Evolutionary conservation across 78 protist species (phyloP).

Genomic region (Dictyostelium discoideum): DNA sequence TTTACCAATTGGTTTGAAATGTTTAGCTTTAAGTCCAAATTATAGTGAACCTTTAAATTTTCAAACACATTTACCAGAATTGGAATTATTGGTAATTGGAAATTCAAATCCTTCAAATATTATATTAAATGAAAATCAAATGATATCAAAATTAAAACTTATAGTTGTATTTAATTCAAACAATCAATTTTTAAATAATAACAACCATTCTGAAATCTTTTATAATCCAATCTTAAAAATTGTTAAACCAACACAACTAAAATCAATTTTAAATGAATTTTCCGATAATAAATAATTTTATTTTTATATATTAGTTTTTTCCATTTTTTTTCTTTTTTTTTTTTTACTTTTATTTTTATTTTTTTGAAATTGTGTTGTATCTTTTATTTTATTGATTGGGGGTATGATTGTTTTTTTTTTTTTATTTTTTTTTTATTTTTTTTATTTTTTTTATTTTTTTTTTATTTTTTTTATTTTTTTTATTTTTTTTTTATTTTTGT

Average conservation of each 20-base stretch:
- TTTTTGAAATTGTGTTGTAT: no score
- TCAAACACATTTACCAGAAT: not conserved
- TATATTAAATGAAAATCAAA: not conserved
- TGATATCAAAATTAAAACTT: not conserved
- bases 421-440: no score
- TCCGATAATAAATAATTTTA: not conserved
- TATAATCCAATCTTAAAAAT: not conserved
- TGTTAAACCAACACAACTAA: not conserved
- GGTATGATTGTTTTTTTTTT: no score
- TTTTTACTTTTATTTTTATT: no score
- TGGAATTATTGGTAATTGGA: not conserved
- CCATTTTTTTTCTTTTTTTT: no score
- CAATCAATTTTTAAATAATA: not conserved
- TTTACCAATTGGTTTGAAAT: not conserved
- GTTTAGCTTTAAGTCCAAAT: not conserved
- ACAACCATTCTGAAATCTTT: not conserved
- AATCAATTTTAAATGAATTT: not conserved
- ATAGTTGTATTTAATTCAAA: not conserved
- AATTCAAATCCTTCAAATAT: not conserved
- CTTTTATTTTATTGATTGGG: no score
- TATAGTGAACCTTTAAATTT: not conserved
- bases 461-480: no score
- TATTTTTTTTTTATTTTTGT: no score
- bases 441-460: no score
- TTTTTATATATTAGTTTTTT: no score